phyloP scores from a whole-genome alignment of 352 stramenopile genomes.

The Blastocystis sp. region DNA sequence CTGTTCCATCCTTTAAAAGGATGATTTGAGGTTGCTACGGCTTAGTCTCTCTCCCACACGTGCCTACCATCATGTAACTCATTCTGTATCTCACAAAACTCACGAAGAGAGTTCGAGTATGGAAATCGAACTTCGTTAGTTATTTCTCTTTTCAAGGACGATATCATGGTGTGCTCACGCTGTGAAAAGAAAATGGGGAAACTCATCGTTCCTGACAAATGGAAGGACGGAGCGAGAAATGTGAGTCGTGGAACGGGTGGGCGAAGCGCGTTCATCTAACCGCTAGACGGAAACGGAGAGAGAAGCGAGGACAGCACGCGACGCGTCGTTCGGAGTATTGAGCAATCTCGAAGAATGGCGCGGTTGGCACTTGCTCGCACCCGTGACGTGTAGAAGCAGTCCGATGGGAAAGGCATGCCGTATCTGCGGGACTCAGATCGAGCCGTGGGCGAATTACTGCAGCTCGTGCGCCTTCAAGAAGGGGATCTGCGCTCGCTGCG shows the following conservation, averaged over 20 bases:
- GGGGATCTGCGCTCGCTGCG: constrained; percentile 71
- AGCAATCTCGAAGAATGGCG: constrained; percentile 39
- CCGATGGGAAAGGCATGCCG: constrained; percentile 58
- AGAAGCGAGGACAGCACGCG: background rate
- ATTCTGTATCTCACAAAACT: constrained; percentile 7
- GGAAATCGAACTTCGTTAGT: background rate
- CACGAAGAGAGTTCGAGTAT: background rate
- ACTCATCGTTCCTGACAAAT: constrained; percentile 72
- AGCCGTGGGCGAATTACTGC: constrained; percentile 67
- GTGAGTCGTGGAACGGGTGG: constrained; percentile 15
- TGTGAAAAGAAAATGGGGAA: constrained; percentile 74
- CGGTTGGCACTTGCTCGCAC: background rate
- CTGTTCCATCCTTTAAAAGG: constrained; percentile 51
- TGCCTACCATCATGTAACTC: constrained; percentile 70
- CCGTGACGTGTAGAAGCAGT: background rate
- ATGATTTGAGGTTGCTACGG: constrained; percentile 73
- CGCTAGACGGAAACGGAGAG: background rate
- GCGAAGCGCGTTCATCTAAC: background rate
- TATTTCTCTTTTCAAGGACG: background rate
- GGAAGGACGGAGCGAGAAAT: constrained; percentile 63
- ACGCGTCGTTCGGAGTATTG: constrained; percentile 35
- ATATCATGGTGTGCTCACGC: constrained; percentile 62
- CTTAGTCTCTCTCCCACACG: background rate
- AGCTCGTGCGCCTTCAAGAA: constrained; percentile 67
- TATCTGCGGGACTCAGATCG: constrained; percentile 51